A percentile compares a stretch with the other conserved stretches of the same genome.
These are phyloP conservation scores for Ustilago cynodontis DNA, from an alignment of 1,284 basidiomycete species.

Conservation along the genomic window DNA sequence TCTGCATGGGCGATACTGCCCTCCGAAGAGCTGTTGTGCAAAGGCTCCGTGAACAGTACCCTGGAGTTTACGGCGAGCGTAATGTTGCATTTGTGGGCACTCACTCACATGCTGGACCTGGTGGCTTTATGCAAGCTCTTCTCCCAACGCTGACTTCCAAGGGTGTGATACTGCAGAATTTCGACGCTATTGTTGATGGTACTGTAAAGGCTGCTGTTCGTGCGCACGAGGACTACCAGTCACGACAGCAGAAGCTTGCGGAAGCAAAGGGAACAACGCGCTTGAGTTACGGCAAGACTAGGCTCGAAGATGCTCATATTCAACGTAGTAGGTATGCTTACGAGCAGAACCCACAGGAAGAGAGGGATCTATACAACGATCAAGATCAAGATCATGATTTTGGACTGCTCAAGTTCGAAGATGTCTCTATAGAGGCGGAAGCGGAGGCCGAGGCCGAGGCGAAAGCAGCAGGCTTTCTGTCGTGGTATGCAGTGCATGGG, in stretches of 20 bases:
- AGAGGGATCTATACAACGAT: constrained; percentile 56
- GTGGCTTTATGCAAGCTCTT: constrained; percentile 80
- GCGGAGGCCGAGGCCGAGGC: constrained; percentile 16
- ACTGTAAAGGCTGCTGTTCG: constrained; percentile 78
- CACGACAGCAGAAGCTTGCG: constrained; percentile 7
- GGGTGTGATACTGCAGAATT: constrained; percentile 76
- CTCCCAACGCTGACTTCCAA: constrained; percentile 81
- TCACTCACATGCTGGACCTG: constrained; percentile 82
- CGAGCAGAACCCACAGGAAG: constrained; percentile 57
- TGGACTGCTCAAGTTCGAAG: constrained; percentile 56
- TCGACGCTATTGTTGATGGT: constrained; percentile 79
- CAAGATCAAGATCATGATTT: constrained; percentile 64
- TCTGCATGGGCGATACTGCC: constrained; percentile 78
- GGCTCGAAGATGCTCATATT: constrained; percentile 77
- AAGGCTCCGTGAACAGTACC: constrained; percentile 75
- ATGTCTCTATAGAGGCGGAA: constrained; percentile 7
- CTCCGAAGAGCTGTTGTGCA: constrained; percentile 79
- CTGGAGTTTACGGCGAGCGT: constrained; percentile 77
- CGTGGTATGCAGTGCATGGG: constrained; percentile 84
- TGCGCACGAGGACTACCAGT: constrained; percentile 76
- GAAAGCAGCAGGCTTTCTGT: constrained; percentile 51
- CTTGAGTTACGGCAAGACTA: constrained; percentile 76
- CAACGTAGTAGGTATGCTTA: constrained; percentile 72
- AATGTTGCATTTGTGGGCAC: constrained; percentile 84
- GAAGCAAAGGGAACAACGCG: constrained; percentile 14